phyloP scores from a whole-genome alignment of 768 basidiomycete genomes.

The Lactifluus subvellereus region DNA sequence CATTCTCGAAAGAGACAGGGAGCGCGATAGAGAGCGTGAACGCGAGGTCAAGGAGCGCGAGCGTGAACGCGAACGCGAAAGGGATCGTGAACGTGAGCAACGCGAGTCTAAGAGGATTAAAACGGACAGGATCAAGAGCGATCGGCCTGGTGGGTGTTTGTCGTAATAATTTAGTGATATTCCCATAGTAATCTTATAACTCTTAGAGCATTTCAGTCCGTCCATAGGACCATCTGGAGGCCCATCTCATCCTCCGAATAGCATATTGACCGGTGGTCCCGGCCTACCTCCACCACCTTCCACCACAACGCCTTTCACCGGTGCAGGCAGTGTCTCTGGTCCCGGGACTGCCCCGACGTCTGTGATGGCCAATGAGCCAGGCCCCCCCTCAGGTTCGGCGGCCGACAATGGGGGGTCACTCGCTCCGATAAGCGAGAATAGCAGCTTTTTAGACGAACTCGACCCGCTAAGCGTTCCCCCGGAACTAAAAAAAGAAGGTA shows the following conservation, averaged over 20 bases:
- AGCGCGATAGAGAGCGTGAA: constrained; percentile 33
- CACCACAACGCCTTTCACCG: constrained; percentile 22
- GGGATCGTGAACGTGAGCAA: constrained; percentile 24
- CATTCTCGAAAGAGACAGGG: constrained; percentile 34
- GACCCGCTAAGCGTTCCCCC: constrained; percentile 43
- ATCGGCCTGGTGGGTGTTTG: constrained; percentile 22
- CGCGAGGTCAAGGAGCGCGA: constrained; percentile 30
- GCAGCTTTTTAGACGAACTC: constrained; percentile 44
- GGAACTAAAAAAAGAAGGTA: constrained; percentile 65
- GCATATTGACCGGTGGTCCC: constrained; percentile 21
- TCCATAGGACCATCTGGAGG: constrained; percentile 22
- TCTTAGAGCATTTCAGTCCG: constrained; percentile 23
- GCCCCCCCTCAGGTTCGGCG: background rate
- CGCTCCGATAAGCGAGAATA: constrained; percentile 23
- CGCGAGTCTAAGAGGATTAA: constrained; percentile 25
- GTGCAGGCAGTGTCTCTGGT: constrained; percentile 17
- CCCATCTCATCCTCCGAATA: constrained; percentile 16
- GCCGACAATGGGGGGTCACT: constrained; percentile 13
- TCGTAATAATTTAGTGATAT: background rate
- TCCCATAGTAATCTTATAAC: constrained; percentile 6
- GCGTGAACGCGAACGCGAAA: constrained; percentile 28
- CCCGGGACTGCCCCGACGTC: constrained; percentile 20
- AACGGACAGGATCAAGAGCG: constrained; percentile 24
- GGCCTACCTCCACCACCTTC: constrained; percentile 25
- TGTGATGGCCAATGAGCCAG: constrained; percentile 4